phyloP scores from a whole-genome alignment of 225 moss, liverwort and hornwort genomes.

The Ulota crispa region DNA sequence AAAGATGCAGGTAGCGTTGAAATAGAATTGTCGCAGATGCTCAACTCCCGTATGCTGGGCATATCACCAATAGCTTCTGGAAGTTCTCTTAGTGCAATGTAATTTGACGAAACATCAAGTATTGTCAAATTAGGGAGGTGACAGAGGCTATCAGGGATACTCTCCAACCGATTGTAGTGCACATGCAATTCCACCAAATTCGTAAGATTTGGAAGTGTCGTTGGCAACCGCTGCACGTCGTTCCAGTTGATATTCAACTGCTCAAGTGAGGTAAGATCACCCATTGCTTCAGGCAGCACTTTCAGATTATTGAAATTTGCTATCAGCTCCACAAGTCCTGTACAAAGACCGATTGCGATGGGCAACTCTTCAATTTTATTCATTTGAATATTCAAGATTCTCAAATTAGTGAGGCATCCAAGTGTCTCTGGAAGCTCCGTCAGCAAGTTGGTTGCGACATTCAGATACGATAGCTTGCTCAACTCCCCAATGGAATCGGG shows the following conservation, averaged over 20 bases:
- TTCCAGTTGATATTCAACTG: slow-evolving; percentile 69
- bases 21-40: slow-evolving; percentile 67
- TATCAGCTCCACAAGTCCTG: slow-evolving; percentile 65
- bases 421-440: slow-evolving; percentile 63
- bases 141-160: slow-evolving; percentile 77
- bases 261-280: slow-evolving; percentile 59
- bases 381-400: slow-evolving; percentile 53
- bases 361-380: slow-evolving; percentile 88
- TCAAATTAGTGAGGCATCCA: slow-evolving; percentile 64
- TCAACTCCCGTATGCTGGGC: slow-evolving; percentile 73
- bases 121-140: slow-evolving; percentile 54
- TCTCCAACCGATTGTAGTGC: slow-evolving; percentile 66
- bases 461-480: slow-evolving; percentile 48
- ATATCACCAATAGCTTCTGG: slow-evolving; percentile 72
- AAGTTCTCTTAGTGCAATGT: slow-evolving; percentile 59
- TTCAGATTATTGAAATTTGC: slow-evolving; percentile 83
- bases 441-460: slow-evolving; percentile 58
- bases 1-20: slow-evolving; percentile 71
- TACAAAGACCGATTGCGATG: slow-evolving; percentile 73
- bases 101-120: slow-evolving; percentile 86
- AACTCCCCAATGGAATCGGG: slow-evolving; percentile 88
- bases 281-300: slow-evolving; percentile 81
- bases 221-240: slow-evolving; percentile 67
- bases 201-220: slow-evolving; percentile 72
- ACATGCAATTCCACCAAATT: slow-evolving; percentile 73